Conservation (phyloP, 2,329 filamentous ascomycete genomes). For the Sarocladium brachiariae region DNA sequence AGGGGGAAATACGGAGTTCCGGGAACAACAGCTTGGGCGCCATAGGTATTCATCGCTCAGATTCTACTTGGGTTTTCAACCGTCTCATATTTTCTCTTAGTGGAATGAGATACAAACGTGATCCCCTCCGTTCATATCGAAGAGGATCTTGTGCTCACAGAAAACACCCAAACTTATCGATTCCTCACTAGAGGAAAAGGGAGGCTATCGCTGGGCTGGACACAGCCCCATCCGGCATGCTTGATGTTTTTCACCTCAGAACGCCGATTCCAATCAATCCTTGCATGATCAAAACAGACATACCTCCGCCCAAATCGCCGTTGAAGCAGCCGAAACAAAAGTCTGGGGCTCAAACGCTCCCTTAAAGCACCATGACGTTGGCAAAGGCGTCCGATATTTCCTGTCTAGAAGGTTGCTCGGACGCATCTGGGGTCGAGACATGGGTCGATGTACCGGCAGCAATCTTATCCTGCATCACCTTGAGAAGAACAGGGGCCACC, state of each 20-base stretch:
- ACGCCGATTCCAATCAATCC: not conserved
- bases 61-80: too few species aligned
- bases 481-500: slow-evolving; percentile 73
- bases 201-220: not conserved
- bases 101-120: too few species aligned
- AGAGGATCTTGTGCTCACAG: too few species aligned
- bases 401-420: slow-evolving; percentile 33
- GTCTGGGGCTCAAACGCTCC: not conserved
- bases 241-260: not conserved
- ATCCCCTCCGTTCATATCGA: too few species aligned
- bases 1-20: too few species aligned
- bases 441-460: slow-evolving; percentile 40
- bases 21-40: too few species aligned
- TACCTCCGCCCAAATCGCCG: too few species aligned
- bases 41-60: too few species aligned
- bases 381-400: slow-evolving; percentile 51
- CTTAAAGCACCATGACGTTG: slow-evolving; percentile 43
- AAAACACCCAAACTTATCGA: not conserved
- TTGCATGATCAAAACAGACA: not conserved
- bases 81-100: too few species aligned
- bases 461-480: slow-evolving; percentile 80
- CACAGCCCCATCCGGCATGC: not conserved
- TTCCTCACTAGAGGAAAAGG: not conserved
- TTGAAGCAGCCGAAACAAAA: too few species aligned
- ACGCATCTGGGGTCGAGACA: slow-evolving; percentile 28